Evolutionary conservation across 257 asterid species (phyloP).

Genomic region (Plectranthus barbatus): DNA sequence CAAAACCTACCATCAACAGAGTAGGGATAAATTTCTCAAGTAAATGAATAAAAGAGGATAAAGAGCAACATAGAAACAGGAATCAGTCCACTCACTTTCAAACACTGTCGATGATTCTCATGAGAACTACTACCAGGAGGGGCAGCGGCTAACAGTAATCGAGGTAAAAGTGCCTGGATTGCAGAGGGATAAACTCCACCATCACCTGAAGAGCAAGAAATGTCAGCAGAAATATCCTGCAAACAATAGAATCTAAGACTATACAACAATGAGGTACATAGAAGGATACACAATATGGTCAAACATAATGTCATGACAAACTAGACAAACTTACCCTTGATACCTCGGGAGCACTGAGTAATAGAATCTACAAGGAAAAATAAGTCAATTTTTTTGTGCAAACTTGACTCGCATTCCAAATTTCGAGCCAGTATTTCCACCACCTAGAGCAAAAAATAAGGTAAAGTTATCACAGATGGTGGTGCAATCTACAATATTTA

Average conservation of each 20-base stretch:
- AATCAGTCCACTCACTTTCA: constrained; percentile 51
- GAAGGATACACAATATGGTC: constrained; percentile 8
- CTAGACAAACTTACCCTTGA: constrained; percentile 47
- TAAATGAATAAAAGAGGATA: neutral
- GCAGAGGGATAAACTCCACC: constrained; percentile 74
- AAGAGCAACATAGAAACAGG: constrained; percentile 1
- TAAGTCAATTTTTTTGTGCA: constrained; percentile 68
- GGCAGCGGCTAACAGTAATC: constrained; percentile 79
- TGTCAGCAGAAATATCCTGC: constrained; percentile 10
- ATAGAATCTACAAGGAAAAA: constrained; percentile 85
- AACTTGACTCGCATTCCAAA: constrained; percentile 57
- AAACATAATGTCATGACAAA: constrained; percentile 9
- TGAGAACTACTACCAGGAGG: constrained; percentile 70
- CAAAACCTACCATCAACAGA: constrained; percentile 55
- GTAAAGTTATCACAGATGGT: constrained; percentile 9
- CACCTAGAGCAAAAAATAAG: constrained; percentile 39
- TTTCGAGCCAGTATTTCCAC: constrained; percentile 57
- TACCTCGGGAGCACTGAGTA: constrained; percentile 65
- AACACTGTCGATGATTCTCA: constrained; percentile 83
- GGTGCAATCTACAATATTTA: neutral
- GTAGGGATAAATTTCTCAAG: neutral
- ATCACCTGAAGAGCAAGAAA: constrained; percentile 49
- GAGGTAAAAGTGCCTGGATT: constrained; percentile 66
- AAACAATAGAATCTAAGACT: neutral
- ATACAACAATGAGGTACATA: neutral